Evolutionary conservation across 2,329 filamentous ascomycete species (phyloP).

Genomic region (Scytalidium sp.): DNA sequence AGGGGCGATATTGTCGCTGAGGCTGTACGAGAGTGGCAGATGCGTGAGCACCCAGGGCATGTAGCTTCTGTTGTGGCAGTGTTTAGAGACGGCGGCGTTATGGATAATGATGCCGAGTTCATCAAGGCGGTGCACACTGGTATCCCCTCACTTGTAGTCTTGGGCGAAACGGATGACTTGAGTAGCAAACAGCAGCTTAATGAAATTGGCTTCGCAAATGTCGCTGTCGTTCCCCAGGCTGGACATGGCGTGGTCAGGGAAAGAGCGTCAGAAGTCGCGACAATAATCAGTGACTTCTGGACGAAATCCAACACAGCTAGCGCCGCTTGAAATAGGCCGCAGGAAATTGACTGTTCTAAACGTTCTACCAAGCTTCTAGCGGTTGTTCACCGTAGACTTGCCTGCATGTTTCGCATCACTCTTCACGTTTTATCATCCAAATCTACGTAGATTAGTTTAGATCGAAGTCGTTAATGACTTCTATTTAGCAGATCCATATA

Average conservation of each 20-base stretch:
- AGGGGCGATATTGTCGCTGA: conserved; percentile 43
- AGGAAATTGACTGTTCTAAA: too few species aligned
- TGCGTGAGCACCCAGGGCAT: conserved; percentile 42
- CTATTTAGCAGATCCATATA: neutral
- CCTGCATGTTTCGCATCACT: too few species aligned
- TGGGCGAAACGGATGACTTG: conserved; percentile 35
- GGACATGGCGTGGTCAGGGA: conserved; percentile 38
- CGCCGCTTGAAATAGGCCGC: too few species aligned
- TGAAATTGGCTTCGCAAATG: conserved; percentile 30
- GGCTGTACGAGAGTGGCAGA: conserved; percentile 46
- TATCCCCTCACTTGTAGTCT: conserved; percentile 26
- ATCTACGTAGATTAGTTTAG: too few species aligned
- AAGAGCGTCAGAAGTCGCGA: conserved; percentile 8
- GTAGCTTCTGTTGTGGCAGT: conserved; percentile 41
- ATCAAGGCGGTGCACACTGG: conserved; percentile 19
- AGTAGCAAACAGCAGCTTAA: conserved; percentile 24
- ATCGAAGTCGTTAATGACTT: too few species aligned
- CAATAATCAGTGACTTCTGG: conserved; percentile 7
- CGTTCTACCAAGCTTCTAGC: too few species aligned
- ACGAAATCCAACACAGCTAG: too few species aligned
- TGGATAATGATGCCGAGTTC: conserved; percentile 35
- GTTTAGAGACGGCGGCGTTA: conserved; percentile 41
- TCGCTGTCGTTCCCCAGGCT: conserved; percentile 32
- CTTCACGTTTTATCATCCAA: too few species aligned
- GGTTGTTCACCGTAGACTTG: too few species aligned